These are phyloP conservation scores for Chionographis japonica DNA, from an alignment of 106 monocot species.

Conservation along the genomic window DNA sequence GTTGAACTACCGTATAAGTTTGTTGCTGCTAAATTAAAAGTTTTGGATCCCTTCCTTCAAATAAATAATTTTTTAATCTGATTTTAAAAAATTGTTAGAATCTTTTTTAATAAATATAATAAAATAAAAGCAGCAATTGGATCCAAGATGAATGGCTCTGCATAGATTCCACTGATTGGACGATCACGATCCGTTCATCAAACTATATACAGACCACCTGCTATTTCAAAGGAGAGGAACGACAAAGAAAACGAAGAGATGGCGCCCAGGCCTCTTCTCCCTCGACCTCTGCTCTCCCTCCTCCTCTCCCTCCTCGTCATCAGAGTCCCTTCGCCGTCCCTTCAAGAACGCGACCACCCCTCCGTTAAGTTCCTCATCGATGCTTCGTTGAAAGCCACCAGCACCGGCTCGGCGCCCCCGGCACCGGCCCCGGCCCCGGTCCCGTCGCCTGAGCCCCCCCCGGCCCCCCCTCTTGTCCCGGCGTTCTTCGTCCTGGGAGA, in stretches of 20 bases:
- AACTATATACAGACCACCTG: too few species aligned
- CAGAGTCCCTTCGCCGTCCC: not conserved
- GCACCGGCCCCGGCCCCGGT: not conserved
- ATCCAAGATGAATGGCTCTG: too few species aligned
- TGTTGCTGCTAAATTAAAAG: too few species aligned
- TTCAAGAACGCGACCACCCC: not conserved
- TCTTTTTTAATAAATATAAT: too few species aligned
- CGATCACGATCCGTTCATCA: too few species aligned
- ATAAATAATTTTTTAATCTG: too few species aligned
- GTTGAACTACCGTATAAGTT: too few species aligned
- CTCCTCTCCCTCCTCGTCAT: conserved; percentile 7
- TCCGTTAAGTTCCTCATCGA: not conserved
- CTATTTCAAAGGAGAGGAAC: not conserved
- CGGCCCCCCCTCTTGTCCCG: conserved; percentile 32
- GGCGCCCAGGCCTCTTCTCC: not conserved
- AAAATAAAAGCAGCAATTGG: too few species aligned
- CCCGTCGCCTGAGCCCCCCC: conserved; percentile 8
- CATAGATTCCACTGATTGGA: too few species aligned
- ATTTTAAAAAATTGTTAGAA: too few species aligned
- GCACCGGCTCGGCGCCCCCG: not conserved
- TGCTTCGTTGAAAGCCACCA: not conserved
- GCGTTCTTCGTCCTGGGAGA: conserved; percentile 81
- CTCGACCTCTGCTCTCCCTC: not conserved
- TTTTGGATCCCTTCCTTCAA: too few species aligned
- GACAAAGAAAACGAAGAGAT: not conserved